phyloP scores from a whole-genome alignment of 306 rosid genomes.

The Macrotyloma uniflorum region DNA sequence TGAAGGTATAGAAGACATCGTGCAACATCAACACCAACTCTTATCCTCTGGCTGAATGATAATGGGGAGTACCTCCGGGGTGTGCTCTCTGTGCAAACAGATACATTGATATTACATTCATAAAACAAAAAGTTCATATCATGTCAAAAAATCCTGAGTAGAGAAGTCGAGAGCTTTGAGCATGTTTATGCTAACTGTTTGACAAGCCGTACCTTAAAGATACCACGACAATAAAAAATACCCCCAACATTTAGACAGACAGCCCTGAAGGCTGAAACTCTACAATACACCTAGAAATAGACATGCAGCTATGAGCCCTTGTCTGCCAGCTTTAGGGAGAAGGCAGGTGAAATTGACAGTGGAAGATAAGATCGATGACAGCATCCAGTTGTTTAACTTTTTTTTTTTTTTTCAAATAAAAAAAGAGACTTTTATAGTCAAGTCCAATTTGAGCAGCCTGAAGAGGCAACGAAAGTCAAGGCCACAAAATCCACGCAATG shows the following conservation, averaged over 20 bases:
- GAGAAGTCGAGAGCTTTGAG: slow-evolving; percentile 30
- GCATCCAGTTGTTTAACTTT: neutral
- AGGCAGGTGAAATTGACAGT: neutral
- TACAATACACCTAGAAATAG: slow-evolving; percentile 12
- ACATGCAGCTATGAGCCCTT: slow-evolving; percentile 24
- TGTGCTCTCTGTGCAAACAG: slow-evolving; percentile 74
- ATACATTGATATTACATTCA: slow-evolving; percentile 39
- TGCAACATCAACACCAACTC: slow-evolving; percentile 82
- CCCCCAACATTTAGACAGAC: neutral
- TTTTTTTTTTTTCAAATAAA: neutral
- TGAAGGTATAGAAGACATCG: slow-evolving; percentile 81
- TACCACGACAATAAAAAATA: neutral
- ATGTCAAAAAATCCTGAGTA: slow-evolving; percentile 20
- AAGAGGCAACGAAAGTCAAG: neutral
- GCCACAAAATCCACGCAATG: neutral
- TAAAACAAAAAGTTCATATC: slow-evolving; percentile 32
- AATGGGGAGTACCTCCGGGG: slow-evolving; percentile 87
- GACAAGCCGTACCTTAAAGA: slow-evolving; percentile 6
- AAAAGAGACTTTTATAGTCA: neutral
- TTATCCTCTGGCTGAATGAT: slow-evolving; percentile 80
- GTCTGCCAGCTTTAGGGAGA: slow-evolving; percentile 9
- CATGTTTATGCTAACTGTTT: neutral
- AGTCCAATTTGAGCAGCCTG: neutral
- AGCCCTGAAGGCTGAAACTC: slow-evolving; percentile 9
- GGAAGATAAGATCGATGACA: neutral